Base-by-base conservation (phyloP, 148 eudicot species). In the Hydrangea macrophylla region DNA sequence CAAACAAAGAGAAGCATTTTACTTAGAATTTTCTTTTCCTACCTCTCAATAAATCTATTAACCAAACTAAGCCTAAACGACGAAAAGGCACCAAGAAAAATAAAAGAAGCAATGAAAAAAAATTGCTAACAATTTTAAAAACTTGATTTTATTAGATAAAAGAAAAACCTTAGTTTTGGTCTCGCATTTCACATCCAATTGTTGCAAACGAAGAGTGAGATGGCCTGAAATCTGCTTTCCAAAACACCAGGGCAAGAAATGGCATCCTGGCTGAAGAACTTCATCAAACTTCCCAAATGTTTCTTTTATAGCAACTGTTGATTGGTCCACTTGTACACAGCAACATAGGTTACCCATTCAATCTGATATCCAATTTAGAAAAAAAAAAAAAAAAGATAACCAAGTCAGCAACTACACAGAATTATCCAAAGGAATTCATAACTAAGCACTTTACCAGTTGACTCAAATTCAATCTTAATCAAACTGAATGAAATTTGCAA, bases 241-340 rank as follows among this genome's bases (percentile, higher is more conserved):
- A 0, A 83, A 0, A 51, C 71, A 76, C 86, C 86, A 79, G 15
- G 83, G 86, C 31, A 82, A 67, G 63, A 67, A 82, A 45, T 79
- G 86, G 66, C 81, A 82, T 13, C 83, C 86, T 51, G 86, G 86
- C 65, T 76, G 76, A 3, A 82, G 76, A 23, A 79, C 81, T 11
- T 76, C 83, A 3, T 69, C 67, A 67, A 40, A 79, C 65, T 71
- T 83, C 7, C 86, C 86, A 35, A 83, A 83, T 26, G 67, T 70
- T 66, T 76, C 86, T 69, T 83, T 80, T 0, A 83, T 71, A 24
- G 78, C 83, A 3, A 83, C 81, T 17, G 75, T 76, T 24, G 86
- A 83, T 60, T 83, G 81, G 18, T 76, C 79, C n/a, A 83, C 83
- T 74, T 67, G 75, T 6, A 83, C 23, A 45, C 83, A 83, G 60